Conservation (phyloP, 2,329 filamentous ascomycete genomes). For the Fusarium penzigii region DNA sequence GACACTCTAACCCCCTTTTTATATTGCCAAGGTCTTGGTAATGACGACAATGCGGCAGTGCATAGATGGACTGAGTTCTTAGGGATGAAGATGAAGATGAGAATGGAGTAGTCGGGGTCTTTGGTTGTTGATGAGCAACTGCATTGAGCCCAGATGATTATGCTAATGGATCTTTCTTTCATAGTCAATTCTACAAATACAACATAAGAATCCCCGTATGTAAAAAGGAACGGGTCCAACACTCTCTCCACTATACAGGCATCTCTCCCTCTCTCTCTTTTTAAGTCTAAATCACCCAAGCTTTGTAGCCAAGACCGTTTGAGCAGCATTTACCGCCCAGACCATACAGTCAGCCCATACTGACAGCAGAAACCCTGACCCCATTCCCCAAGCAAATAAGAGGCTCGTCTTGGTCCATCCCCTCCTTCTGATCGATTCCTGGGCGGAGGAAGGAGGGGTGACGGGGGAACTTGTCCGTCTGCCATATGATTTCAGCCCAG, state of each 20-base stretch:
- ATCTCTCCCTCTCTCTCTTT: conserved; percentile 2
- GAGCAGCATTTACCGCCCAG: conserved; percentile 5
- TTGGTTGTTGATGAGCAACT: too few species aligned
- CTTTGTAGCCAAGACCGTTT: conserved; percentile 22
- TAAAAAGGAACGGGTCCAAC: neutral
- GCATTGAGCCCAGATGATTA: too few species aligned
- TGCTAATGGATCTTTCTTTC: too few species aligned
- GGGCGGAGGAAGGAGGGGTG: too few species aligned
- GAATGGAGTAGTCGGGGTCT: neutral
- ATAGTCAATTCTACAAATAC: neutral
- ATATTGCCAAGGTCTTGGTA: conserved; percentile 27
- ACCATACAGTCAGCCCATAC: conserved; percentile 9
- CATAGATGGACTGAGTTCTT: conserved; percentile 3
- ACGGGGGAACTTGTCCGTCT: too few species aligned
- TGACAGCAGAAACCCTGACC: neutral
- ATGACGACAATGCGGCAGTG: conserved; percentile 31
- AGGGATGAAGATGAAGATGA: neutral
- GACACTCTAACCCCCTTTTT: too few species aligned
- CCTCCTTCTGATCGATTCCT: too few species aligned
- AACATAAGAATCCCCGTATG: neutral
- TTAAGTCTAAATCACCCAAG: conserved; percentile 10
- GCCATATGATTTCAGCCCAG: too few species aligned
- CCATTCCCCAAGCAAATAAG: too few species aligned
- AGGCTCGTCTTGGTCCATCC: too few species aligned
- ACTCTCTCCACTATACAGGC: conserved; percentile 4